A percentile compares a stretch with the other conserved stretches of the same genome.
Conservation (phyloP, 2,329 filamentous ascomycete species). For the Pestalotiopsis sp. region DNA sequence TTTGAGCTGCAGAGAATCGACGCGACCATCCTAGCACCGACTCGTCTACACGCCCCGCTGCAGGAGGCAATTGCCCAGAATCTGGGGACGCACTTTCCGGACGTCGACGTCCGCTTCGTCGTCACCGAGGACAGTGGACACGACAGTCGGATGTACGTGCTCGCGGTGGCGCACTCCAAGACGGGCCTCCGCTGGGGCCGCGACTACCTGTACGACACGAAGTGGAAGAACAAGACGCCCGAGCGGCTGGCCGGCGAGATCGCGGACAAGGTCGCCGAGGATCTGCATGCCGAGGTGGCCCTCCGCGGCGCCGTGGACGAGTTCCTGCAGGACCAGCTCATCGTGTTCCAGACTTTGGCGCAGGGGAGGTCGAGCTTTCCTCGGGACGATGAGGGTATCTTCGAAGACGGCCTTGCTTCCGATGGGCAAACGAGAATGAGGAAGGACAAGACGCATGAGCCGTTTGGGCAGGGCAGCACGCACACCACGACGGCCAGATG, state of each 20-base stretch:
- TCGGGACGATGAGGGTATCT: constrained; percentile 23
- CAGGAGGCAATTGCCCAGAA: constrained; percentile 40
- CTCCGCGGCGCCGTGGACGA: constrained; percentile 54
- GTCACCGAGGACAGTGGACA: constrained; percentile 54
- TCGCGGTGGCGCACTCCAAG: constrained; percentile 57
- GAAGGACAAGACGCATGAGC: constrained; percentile 47
- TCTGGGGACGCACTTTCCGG: constrained; percentile 44
- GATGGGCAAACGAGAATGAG: constrained; percentile 27
- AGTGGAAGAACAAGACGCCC: constrained; percentile 42
- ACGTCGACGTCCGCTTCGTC: constrained; percentile 45
- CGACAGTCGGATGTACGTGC: constrained; percentile 54
- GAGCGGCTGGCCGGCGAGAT: constrained; percentile 40
- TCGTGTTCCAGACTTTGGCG: constrained; percentile 62
- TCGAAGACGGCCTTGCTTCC: constrained; percentile 25
- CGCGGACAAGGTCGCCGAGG: constrained; percentile 45
- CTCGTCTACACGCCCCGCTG: constrained; percentile 43
- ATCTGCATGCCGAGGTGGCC: constrained; percentile 47
- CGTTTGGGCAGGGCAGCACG: constrained; percentile 58
- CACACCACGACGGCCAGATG: constrained; percentile 65
- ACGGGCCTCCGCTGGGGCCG: constrained; percentile 49
- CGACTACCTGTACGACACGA: constrained; percentile 44
- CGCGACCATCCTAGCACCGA: constrained; percentile 53
- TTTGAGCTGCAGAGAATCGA: constrained; percentile 47
- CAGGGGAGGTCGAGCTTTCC: constrained; percentile 53
- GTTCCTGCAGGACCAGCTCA: constrained; percentile 62